Percentiles rank a stretch among this genome's conserved stretches.
phyloP scores from a whole-genome alignment of 208 protist species.

The Strigomonas culicis region DNA sequence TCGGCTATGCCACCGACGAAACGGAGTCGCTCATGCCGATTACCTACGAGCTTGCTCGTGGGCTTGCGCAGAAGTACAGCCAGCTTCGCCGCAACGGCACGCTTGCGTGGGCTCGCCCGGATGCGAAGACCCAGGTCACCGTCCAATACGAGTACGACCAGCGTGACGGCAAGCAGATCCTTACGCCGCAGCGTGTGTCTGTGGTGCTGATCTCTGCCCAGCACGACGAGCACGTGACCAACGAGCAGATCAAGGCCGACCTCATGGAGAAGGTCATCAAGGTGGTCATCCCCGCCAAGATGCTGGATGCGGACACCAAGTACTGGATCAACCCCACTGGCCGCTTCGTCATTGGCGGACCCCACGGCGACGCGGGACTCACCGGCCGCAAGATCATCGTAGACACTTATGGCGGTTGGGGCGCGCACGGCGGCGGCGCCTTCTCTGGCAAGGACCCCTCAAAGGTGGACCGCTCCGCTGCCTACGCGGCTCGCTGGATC shows the following conservation, averaged over 20 bases:
- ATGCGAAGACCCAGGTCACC: constrained; percentile 99
- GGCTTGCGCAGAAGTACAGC: constrained; percentile 93
- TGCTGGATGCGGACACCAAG: constrained; percentile 95
- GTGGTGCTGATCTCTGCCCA: constrained; percentile 99
- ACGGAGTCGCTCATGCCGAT: constrained; percentile 98
- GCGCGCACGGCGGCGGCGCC: constrained; percentile 99
- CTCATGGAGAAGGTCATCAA: constrained; percentile 96
- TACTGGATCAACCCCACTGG: constrained; percentile 99
- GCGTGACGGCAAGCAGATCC: constrained; percentile 72
- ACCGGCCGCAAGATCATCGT: constrained; percentile 99
- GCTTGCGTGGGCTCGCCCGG: constrained; percentile 96
- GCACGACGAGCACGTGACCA: constrained; percentile 94
- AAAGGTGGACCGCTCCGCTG: constrained; percentile 99
- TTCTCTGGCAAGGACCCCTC: constrained; percentile 99
- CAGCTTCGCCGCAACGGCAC: constrained; percentile 95
- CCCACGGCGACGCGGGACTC: constrained; percentile 98
- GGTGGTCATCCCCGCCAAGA: constrained; percentile 91
- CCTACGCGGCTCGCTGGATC: constrained; percentile 99
- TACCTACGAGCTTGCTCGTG: constrained; percentile 94
- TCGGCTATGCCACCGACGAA: constrained; percentile 99
- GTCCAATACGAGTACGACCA: constrained; percentile 97
- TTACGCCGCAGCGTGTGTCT: constrained; percentile 94
- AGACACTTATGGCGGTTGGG: constrained; percentile 99
- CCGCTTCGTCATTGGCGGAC: constrained; percentile 99
- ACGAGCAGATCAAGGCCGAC: constrained; percentile 92